These are phyloP conservation scores for Pharnaceum exiguum DNA, from an alignment of 148 eudicot genomes.

Conservation along the genomic window DNA sequence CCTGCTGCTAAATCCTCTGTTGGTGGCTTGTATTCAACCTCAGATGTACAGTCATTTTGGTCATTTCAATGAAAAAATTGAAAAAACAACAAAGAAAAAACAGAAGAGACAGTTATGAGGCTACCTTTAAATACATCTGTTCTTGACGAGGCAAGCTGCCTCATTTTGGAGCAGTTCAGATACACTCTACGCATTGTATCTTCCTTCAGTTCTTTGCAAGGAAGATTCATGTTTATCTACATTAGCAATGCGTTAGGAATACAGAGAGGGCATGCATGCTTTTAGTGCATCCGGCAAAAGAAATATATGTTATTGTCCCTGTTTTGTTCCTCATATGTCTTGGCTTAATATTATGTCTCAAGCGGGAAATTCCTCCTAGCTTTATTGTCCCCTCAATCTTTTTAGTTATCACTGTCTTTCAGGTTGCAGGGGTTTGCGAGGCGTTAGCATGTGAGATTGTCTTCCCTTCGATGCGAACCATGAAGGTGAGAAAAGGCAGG, in stretches of 20 bases:
- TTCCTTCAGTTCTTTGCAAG: conserved; percentile 45
- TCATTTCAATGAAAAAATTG: conserved; percentile 63
- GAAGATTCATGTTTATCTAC: conserved; percentile 50
- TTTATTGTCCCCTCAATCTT: too few relatives aligned
- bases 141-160: conserved; percentile 49
- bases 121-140: conserved; percentile 46
- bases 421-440: too few relatives aligned
- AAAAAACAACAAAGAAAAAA: conserved; percentile 5
- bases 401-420: too few relatives aligned
- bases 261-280: conserved; percentile 47
- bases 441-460: too few relatives aligned
- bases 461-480: too few relatives aligned
- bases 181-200: conserved; percentile 50
- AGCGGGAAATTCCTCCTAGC: too few relatives aligned
- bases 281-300: conserved; percentile 33
- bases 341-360: too few relatives aligned
- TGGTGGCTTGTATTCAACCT: conserved; percentile 73
- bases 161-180: conserved; percentile 54
- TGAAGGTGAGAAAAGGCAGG: too few relatives aligned
- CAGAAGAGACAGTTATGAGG: conserved; percentile 26
- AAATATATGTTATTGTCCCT: conserved; percentile 7
- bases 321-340: conserved; percentile 4
- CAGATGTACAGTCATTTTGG: conserved; percentile 95
- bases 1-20: conserved; percentile 52
- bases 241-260: conserved; percentile 42